A percentile compares a stretch with the other conserved stretches of the same genome.
Evolutionary conservation across 2,329 filamentous ascomycete genomes (phyloP).

Genomic region (Zymoseptoria pseudotritici): DNA sequence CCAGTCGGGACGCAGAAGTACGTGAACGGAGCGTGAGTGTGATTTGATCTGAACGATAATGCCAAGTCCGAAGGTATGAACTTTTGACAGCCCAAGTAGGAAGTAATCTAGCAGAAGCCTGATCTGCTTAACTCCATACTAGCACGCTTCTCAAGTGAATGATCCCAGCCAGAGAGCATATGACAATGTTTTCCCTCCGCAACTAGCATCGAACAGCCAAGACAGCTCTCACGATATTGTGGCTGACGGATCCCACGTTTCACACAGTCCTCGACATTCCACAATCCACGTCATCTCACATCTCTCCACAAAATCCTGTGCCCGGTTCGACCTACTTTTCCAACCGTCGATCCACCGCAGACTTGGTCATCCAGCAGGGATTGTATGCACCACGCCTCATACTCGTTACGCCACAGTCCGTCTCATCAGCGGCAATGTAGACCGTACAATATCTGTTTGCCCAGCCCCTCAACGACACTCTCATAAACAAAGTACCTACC

Average conservation of each 20-base stretch:
- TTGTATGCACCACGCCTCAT: neutral
- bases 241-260: neutral
- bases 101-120: neutral
- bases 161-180: neutral
- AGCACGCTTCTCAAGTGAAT: neutral
- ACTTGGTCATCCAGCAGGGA: neutral
- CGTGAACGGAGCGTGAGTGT: slow-evolving; percentile 12
- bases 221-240: neutral
- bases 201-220: neutral
- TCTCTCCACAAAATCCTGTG: neutral
- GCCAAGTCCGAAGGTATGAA: neutral
- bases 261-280: neutral
- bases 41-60: neutral
- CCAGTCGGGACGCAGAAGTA: slow-evolving; percentile 25
- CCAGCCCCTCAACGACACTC: neutral
- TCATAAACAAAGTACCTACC: neutral
- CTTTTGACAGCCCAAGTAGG: neutral
- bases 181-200: neutral
- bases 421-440: neutral
- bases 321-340: neutral
- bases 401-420: neutral
- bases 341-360: neutral
- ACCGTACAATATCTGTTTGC: neutral
- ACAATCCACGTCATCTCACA: neutral
- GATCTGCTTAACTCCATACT: neutral